Evolutionary conservation across 805 yeast species (phyloP).

Genomic region (Cyberlindnera nakhonratchasimensis): DNA sequence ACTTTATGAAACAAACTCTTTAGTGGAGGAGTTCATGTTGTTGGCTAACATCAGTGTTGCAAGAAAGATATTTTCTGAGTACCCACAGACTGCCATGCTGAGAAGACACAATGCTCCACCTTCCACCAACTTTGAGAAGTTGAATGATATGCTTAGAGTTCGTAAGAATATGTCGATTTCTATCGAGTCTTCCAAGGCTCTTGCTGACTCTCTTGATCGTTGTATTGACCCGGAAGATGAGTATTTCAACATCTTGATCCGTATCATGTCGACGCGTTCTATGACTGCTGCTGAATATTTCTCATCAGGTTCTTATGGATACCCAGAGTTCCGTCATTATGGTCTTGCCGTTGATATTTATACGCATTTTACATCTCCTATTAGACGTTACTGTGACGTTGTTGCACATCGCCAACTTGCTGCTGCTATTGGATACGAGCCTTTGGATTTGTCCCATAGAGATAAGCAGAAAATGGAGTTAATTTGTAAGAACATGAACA

Average conservation of each 20-base stretch:
- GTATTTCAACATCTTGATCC: conserved; percentile 85
- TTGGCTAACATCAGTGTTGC: conserved; percentile 97
- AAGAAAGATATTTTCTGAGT: conserved; percentile 82
- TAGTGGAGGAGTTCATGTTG: conserved; percentile 98
- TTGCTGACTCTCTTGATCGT: conserved; percentile 90
- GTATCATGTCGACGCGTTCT: conserved; percentile 97
- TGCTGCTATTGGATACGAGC: conserved; percentile 95
- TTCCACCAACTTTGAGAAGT: conserved; percentile 80
- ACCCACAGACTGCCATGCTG: conserved; percentile 97
- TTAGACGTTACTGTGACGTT: conserved; percentile 95
- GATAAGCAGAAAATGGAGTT: conserved; percentile 88
- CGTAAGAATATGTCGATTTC: conserved; percentile 74
- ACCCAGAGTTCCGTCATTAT: conserved; percentile 91
- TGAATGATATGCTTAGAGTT: conserved; percentile 84
- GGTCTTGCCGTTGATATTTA: conserved; percentile 97
- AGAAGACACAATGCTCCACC: conserved; percentile 99
- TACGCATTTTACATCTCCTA: conserved; percentile 98
- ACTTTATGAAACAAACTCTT: conserved; percentile 84
- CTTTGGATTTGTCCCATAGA: conserved; percentile 73
- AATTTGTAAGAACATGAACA: conserved; percentile 85
- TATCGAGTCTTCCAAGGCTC: conserved; percentile 79
- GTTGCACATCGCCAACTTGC: conserved; percentile 97
- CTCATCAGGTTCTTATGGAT: conserved; percentile 84
- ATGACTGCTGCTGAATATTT: conserved; percentile 99
- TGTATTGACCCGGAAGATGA: conserved; percentile 82